These are phyloP conservation scores for Blastobotrys parvus DNA, from an alignment of 805 yeast genomes.

Conservation along the genomic window DNA sequence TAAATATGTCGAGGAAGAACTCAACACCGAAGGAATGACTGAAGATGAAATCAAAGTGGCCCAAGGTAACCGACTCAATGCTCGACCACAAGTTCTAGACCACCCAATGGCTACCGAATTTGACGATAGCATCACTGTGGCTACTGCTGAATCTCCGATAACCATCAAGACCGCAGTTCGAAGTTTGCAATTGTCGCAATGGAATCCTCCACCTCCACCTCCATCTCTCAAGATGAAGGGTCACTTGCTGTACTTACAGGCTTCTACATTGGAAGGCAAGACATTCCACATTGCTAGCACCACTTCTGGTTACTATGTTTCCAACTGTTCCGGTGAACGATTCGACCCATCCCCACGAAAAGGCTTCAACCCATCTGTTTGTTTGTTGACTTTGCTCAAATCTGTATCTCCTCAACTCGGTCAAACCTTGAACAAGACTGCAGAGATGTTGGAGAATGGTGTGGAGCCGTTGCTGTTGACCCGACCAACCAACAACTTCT, in stretches of 20 bases:
- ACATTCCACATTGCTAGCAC: conserved; percentile 70
- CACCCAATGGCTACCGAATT: conserved; percentile 14
- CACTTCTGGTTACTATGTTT: conserved; percentile 70
- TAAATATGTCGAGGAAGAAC: conserved; percentile 13
- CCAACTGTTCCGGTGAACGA: conserved; percentile 53
- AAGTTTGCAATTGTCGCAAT: conserved; percentile 64
- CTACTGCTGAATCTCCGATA: conserved; percentile 17
- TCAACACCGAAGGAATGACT: conserved; percentile 10
- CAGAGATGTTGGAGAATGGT: conserved; percentile 36
- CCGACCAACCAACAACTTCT: conserved; percentile 50
- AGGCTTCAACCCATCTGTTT: conserved; percentile 25
- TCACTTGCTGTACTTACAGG: conserved; percentile 67
- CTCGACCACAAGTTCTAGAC: conserved; percentile 9
- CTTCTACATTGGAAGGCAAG: conserved; percentile 76
- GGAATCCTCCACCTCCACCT: conserved; percentile 82
- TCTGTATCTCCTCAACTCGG: conserved; percentile 56
- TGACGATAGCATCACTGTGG: conserved; percentile 11
- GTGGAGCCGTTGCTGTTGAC: conserved; percentile 24
- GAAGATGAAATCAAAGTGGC: conserved; percentile 11
- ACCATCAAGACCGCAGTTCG: conserved; percentile 31
- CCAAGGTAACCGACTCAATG: not conserved
- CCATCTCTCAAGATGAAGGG: conserved; percentile 55
- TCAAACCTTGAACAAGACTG: conserved; percentile 2
- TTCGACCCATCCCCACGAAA: conserved; percentile 58
- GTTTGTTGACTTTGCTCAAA: conserved; percentile 53